Evolutionary conservation across 805 yeast species (phyloP).

Genomic region (Groenewaldozyma tartarivorans): DNA sequence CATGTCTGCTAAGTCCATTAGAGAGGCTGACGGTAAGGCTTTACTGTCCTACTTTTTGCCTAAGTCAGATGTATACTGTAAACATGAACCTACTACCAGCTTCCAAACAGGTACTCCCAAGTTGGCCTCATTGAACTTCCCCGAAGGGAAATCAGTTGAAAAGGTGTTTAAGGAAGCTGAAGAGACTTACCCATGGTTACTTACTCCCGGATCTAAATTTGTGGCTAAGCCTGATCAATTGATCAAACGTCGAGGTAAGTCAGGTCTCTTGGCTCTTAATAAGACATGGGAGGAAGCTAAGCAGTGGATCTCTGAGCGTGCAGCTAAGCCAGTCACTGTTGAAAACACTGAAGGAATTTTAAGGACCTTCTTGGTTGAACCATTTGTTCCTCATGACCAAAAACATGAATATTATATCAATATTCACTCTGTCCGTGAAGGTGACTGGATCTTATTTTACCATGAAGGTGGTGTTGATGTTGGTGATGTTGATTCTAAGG

Average conservation of each 20-base stretch:
- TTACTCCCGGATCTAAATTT: slow-evolving; percentile 28
- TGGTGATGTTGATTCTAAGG: slow-evolving; percentile 39
- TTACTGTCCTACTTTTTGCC: slow-evolving; percentile 33
- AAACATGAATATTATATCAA: slow-evolving; percentile 38
- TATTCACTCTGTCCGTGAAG: slow-evolving; percentile 39
- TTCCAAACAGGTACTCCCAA: slow-evolving; percentile 28
- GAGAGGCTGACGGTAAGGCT: slow-evolving; percentile 40
- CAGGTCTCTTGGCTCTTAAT: slow-evolving; percentile 35
- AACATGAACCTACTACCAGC: slow-evolving; percentile 23
- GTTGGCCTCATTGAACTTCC: slow-evolving; percentile 30
- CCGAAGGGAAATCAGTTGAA: slow-evolving; percentile 23
- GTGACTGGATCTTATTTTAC: slow-evolving; percentile 39
- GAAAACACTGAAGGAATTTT: slow-evolving; percentile 33
- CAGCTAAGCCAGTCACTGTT: slow-evolving; percentile 31
- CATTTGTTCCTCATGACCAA: slow-evolving; percentile 40
- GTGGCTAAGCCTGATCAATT: slow-evolving; percentile 40
- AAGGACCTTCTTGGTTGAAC: slow-evolving; percentile 36
- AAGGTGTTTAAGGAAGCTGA: slow-evolving; percentile 30
- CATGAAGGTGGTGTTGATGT: slow-evolving; percentile 42
- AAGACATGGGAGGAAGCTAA: slow-evolving; percentile 35
- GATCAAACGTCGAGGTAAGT: slow-evolving; percentile 38
- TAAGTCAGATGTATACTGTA: slow-evolving; percentile 30
- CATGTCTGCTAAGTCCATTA: slow-evolving; percentile 38
- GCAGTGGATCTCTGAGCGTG: slow-evolving; percentile 36
- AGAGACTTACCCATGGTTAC: slow-evolving; percentile 33